phyloP scores from a whole-genome alignment of 345 rosid genomes.

The Eucalyptus camaldulensis region DNA sequence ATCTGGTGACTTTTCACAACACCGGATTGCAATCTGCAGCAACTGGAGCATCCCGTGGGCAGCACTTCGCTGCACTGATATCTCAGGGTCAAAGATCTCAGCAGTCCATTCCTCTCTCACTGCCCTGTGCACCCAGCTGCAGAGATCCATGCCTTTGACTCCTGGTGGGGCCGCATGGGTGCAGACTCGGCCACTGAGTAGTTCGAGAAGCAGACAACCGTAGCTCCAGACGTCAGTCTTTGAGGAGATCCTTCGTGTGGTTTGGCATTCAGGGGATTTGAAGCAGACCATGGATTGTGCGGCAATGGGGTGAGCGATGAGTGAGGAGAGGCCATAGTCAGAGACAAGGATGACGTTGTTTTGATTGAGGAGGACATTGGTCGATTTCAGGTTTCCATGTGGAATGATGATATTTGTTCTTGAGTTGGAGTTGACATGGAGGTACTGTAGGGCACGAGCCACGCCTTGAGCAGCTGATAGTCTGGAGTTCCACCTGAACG shows the following conservation, averaged over 20 bases:
- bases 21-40: neutral
- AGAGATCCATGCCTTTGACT: slow-evolving; percentile 5
- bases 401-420: slow-evolving; percentile 1
- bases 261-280: slow-evolving; percentile 36
- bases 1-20: neutral
- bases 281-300: slow-evolving; percentile 19
- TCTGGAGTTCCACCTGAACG: slow-evolving; percentile 37
- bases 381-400: slow-evolving; percentile 49
- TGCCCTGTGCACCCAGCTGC: slow-evolving; percentile 46
- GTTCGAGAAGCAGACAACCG: slow-evolving; percentile 34
- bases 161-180: slow-evolving; percentile 33
- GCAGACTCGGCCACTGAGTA: slow-evolving; percentile 28
- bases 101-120: slow-evolving; percentile 61
- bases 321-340: slow-evolving; percentile 28
- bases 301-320: slow-evolving; percentile 31
- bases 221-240: slow-evolving; percentile 51
- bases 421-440: slow-evolving; percentile 14
- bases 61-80: neutral
- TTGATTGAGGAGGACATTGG: slow-evolving; percentile 39
- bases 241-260: slow-evolving; percentile 7
- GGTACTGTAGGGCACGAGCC: slow-evolving; percentile 35
- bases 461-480: slow-evolving; percentile 28
- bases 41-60: neutral
- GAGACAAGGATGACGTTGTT: slow-evolving; percentile 22
- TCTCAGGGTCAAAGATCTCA: slow-evolving; percentile 20